Conservation (phyloP, 345 rosid genomes). For the Euphorbia peplus region DNA sequence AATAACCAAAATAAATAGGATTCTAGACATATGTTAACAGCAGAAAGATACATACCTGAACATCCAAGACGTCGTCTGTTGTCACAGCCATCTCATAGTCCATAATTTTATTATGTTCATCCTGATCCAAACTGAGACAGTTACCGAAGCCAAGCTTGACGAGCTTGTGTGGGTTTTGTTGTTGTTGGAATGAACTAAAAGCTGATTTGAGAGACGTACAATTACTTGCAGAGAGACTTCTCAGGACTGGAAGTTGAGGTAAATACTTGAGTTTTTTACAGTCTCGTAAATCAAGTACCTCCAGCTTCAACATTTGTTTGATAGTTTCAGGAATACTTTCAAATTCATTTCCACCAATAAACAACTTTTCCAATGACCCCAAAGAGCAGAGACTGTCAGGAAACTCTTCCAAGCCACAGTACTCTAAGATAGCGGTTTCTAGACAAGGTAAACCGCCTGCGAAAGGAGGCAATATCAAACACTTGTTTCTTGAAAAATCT, state of each 20-base stretch:
- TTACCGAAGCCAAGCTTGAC: background rate
- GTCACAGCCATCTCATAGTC: background rate
- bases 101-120: background rate
- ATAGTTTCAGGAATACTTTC: slow-evolving; percentile 1
- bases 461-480: background rate
- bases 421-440: background rate
- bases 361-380: background rate
- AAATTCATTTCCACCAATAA: background rate
- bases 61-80: background rate
- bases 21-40: too few relatives aligned
- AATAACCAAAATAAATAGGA: too few relatives aligned
- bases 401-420: background rate
- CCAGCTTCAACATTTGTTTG: background rate
- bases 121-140: background rate
- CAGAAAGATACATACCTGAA: background rate
- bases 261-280: slow-evolving; percentile 8
- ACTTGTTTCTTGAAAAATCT: background rate
- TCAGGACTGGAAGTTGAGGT: slow-evolving; percentile 12
- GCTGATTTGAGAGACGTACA: slow-evolving; percentile 5
- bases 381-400: background rate
- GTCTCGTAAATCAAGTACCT: background rate
- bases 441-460: background rate
- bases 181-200: too few relatives aligned
- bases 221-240: background rate
- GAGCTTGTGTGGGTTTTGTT: too few relatives aligned